Percentiles rank a stretch among this genome's conserved stretches.
phyloP scores from a whole-genome alignment of 2,329 filamentous ascomycete species.

The Arthrobotrys entomopaga region DNA sequence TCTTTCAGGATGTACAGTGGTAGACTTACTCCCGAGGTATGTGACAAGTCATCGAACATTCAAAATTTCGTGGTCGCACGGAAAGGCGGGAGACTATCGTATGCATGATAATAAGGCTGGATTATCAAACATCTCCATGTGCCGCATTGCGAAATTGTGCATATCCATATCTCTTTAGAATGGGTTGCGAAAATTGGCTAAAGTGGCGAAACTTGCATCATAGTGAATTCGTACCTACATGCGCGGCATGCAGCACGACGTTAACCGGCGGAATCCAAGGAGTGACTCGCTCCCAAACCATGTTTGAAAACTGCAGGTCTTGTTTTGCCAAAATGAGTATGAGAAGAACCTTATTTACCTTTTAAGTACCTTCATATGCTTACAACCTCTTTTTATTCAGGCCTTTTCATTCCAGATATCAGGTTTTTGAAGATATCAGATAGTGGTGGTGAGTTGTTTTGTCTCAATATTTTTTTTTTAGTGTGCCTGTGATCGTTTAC shows the following conservation, averaged over 20 bases:
- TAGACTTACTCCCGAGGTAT: slow-evolving; percentile 78
- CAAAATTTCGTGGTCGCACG: not conserved
- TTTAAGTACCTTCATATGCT: slow-evolving; percentile 39
- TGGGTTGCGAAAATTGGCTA: slow-evolving; percentile 41
- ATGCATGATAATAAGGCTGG: slow-evolving; percentile 23
- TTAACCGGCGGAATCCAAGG: slow-evolving; percentile 74
- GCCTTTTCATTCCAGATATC: slow-evolving; percentile 79
- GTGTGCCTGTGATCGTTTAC: slow-evolving; percentile 20
- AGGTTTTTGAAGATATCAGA: slow-evolving; percentile 77
- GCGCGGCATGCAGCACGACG: slow-evolving; percentile 76
- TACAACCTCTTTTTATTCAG: slow-evolving; percentile 58
- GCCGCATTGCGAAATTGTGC: slow-evolving; percentile 48
- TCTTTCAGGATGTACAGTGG: slow-evolving; percentile 76
- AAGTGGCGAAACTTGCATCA: slow-evolving; percentile 31
- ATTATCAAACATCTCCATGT: slow-evolving; percentile 48
- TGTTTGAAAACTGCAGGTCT: slow-evolving; percentile 78
- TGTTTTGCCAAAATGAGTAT: slow-evolving; percentile 80
- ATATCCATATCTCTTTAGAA: slow-evolving; percentile 11
- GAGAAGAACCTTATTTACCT: slow-evolving; percentile 55
- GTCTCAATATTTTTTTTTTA: not conserved
- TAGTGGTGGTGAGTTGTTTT: slow-evolving; percentile 63
- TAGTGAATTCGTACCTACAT: slow-evolving; percentile 82
- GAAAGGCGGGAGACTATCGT: not conserved
- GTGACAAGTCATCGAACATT: slow-evolving; percentile 42
- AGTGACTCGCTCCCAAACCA: slow-evolving; percentile 75